Base-by-base conservation (phyloP, 192 early-diverging fungal genomes). In the Entrophospora sp. region DNA sequence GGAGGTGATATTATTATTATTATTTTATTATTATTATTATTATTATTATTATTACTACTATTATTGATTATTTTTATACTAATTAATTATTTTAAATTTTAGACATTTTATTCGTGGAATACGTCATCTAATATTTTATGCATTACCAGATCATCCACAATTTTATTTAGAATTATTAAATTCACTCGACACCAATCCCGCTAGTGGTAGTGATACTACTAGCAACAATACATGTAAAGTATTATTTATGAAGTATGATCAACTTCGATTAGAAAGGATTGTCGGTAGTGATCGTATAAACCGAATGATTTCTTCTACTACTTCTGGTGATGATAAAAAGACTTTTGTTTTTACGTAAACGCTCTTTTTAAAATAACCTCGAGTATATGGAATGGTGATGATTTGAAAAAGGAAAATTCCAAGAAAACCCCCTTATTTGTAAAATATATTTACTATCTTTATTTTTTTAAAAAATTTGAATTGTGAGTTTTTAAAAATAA, bases 131-230 rank as follows among this genome's bases (percentile, higher is more conserved):
- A 78, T 96, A 25, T 98, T 96, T 52, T 99, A 98, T 70, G 85
- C 83, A 5, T 75, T 94, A 36, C 97, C 97, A 0, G 89, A 93
- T 18, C 83, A 92, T 60, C 73, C 89, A 55, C 77, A 83, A 13
- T 97, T 87, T 70, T 99, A 98, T 68, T 73, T 89, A 20, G 97
- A 99, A 75, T 64, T 98, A 64, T 69, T 96, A 51, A 94, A 97
- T 61, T 78, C n/a, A n/a, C n/a, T n/a, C n/a, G n/a, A n/a, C n/a
- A n/a, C n/a, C n/a, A n/a, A n/a, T n/a, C n/a, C n/a, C n/a, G n/a
- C n/a, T n/a, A n/a, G n/a, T n/a, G n/a, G n/a, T n/a, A n/a, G n/a
- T 81, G 60, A 40, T 94, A 52, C 79, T 83, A 83, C 72, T 53
- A 75, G 45, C 61, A 69, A 32, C n/a, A 68, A 43, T 60, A 83